A percentile compares a stretch with the other conserved stretches of the same genome.
Conservation (phyloP, 1,139 yeast genomes). For the Suhomyces coccinellae region DNA sequence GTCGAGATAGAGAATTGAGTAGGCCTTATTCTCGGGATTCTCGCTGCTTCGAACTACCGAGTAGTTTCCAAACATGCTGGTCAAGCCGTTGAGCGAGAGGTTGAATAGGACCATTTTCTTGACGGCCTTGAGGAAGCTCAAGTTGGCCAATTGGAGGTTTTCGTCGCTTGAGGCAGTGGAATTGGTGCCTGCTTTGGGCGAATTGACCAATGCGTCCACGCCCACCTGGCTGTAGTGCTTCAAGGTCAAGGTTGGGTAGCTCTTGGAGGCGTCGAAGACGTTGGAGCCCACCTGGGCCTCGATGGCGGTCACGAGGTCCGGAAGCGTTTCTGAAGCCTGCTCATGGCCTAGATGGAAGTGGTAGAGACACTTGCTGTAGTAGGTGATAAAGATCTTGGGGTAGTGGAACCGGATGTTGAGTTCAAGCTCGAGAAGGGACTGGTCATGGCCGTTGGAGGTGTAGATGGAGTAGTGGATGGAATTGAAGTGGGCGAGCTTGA, state of each 20-base stretch:
- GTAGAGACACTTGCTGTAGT: slow-evolving; percentile 64
- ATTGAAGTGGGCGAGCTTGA: slow-evolving; percentile 41
- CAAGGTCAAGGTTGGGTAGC: slow-evolving; percentile 36
- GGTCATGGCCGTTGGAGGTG: slow-evolving; percentile 34
- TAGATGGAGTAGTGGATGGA: slow-evolving; percentile 37
- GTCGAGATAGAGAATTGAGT: slow-evolving; percentile 47
- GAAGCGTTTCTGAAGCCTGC: not conserved
- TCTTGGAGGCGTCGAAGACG: slow-evolving; percentile 29
- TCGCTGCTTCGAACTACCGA: slow-evolving; percentile 28
- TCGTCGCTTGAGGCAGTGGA: slow-evolving; percentile 16
- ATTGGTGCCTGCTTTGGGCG: slow-evolving; percentile 19
- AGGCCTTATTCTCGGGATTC: slow-evolving; percentile 16
- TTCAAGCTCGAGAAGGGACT: slow-evolving; percentile 58
- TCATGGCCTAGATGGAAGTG: slow-evolving; percentile 47
- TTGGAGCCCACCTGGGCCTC: slow-evolving; percentile 15
- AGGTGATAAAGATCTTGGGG: slow-evolving; percentile 55
- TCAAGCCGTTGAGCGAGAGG: slow-evolving; percentile 38
- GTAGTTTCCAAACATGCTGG: slow-evolving; percentile 58
- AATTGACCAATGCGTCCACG: slow-evolving; percentile 29
- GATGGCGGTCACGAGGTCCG: slow-evolving; percentile 2
- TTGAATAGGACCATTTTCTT: slow-evolving; percentile 54
- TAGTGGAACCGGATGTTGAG: slow-evolving; percentile 51
- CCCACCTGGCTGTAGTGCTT: slow-evolving; percentile 32
- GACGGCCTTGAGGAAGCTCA: slow-evolving; percentile 62
- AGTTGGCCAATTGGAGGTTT: slow-evolving; percentile 47